phyloP scores from a whole-genome alignment of 176 grass and related monocot genomes.

The Puccinellia tenuiflora region DNA sequence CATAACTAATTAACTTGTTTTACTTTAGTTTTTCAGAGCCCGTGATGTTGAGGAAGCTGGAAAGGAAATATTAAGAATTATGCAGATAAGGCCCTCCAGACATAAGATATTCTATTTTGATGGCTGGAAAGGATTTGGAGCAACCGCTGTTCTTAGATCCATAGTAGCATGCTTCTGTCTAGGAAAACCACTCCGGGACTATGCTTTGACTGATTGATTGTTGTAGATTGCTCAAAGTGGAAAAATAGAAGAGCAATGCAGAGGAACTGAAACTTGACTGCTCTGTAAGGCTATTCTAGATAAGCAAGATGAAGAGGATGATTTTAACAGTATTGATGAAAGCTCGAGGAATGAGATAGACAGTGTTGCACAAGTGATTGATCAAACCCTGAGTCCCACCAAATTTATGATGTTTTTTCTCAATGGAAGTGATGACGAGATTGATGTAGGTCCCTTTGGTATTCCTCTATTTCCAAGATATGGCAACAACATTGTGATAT shows the following conservation, averaged over 20 bases:
- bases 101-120: not conserved
- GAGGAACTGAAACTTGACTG: not conserved
- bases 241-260: not conserved
- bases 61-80: too few species aligned
- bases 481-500: not conserved
- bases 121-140: not conserved
- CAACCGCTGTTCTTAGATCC: not conserved
- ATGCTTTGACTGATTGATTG: not conserved
- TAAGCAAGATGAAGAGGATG: not conserved
- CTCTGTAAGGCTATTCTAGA: not conserved
- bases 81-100: too few species aligned
- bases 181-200: not conserved
- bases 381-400: not conserved
- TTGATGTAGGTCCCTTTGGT: not conserved
- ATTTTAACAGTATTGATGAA: not conserved
- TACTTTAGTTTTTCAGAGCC: too few species aligned
- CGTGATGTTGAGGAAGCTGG: too few species aligned
- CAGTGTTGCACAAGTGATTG: not conserved
- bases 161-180: not conserved
- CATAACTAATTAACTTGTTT: not conserved
- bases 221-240: not conserved
- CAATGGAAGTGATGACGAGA: not conserved
- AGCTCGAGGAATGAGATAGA: not conserved
- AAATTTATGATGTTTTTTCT: constrained; percentile 10
- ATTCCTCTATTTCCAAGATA: not conserved